Conservation (phyloP, 2,329 filamentous ascomycete species). For the Monascus ruber region DNA sequence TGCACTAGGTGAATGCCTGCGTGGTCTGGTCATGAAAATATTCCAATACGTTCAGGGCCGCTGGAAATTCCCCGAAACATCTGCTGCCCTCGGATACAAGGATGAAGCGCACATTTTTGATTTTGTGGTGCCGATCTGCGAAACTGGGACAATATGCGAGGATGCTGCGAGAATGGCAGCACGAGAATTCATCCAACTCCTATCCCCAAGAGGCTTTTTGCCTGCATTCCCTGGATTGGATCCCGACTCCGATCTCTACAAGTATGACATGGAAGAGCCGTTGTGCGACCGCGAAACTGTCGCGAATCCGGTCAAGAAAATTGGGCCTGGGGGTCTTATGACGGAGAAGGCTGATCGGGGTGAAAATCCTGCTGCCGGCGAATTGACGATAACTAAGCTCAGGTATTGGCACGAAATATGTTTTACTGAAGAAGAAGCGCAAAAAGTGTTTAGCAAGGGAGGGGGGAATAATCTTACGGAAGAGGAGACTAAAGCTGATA, state of each 20-base stretch:
- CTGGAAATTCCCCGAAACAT: constrained; percentile 9
- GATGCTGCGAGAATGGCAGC: constrained; percentile 9
- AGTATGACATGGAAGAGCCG: not conserved
- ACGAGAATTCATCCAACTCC: constrained; percentile 7
- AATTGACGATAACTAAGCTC: constrained; percentile 2
- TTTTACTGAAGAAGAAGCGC: constrained; percentile 1
- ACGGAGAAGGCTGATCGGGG: not conserved
- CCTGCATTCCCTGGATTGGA: constrained; percentile 1
- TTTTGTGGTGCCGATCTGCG: constrained; percentile 12
- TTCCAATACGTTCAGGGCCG: constrained; percentile 8
- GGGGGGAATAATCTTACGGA: not conserved
- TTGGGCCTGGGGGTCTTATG: not conserved
- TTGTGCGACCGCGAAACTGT: not conserved
- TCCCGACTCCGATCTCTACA: constrained; percentile 3
- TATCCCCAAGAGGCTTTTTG: constrained; percentile 1
- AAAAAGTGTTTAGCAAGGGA: not conserved
- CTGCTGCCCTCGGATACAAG: constrained; percentile 6
- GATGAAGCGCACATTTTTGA: constrained; percentile 10
- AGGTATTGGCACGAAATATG: not conserved
- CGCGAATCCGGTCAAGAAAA: not conserved
- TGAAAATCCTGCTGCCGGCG: constrained; percentile 2
- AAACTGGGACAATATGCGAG: constrained; percentile 7
- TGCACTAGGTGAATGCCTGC: constrained; percentile 1
- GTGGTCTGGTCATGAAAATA: constrained; percentile 6
- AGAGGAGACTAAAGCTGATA: too few relatives aligned